Base-by-base conservation (phyloP, 2,329 filamentous ascomycete genomes). In the Cucurbitaria berberidis region DNA sequence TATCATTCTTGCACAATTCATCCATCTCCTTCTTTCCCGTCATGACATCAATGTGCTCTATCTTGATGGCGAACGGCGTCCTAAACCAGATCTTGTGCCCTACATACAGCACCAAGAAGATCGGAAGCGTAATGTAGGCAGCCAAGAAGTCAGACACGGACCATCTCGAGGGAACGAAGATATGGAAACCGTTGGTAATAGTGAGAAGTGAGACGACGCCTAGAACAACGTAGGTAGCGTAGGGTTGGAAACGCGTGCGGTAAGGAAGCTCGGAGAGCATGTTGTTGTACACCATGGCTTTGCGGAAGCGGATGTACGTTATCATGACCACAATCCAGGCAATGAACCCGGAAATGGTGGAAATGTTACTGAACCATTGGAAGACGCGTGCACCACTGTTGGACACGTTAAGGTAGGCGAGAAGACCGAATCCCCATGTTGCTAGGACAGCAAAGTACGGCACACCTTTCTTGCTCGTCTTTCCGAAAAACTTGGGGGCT, bases 361-460 rank as follows among this genome's bases (percentile, higher is more conserved):
- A 87, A 52, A 91, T 84, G 69, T 89, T 89, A 61, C 85, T 81
- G 70, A 91, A 89, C 86, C 88, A 91, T 42, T 78, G 79, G 69
- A 91, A 91, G 11, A 82, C 72, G 21, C 77, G 75, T 5, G 75
- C 73, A 3, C 77, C 77, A 18, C 70, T 76, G 55, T 73, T 79
- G 24, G 75, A 78, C 18, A 80, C 75, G 51, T 81, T 82, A 18
- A 84, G 72, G 53, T 81, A 84, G 1, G 80, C 76, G 15, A 83
- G 75, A 0, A 76, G 68, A 10, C 76, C 76, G 51, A 82, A 77
- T 11, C 76, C 50, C 72, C 69, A 74, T 8, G 72, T 73, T 1
- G 71, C 66, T 3, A 74, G 55, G 16, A 79, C 76, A 45, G 72
- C 73, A 7, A 66, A 62, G 55, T 71, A 75, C 1, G 75, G 76